Conservation (phyloP, 108 stramenopile genomes). For the Nitzschia putrida region DNA sequence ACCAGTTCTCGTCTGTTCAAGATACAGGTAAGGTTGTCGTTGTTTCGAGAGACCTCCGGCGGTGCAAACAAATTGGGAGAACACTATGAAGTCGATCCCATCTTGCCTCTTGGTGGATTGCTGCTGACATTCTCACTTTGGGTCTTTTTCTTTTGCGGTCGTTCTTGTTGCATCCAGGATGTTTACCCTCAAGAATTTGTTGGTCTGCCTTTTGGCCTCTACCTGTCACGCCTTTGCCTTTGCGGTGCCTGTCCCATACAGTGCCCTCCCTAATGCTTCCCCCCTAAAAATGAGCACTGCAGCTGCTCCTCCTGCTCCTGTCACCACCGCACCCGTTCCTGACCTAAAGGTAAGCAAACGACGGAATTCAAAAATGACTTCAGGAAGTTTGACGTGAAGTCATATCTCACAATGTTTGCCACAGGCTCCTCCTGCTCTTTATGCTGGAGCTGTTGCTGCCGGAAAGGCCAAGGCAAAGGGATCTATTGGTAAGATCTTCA, state of each 20-base stretch:
- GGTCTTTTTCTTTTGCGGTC: slow-evolving; percentile 3
- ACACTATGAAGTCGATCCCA: too few species aligned
- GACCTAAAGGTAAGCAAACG: slow-evolving; percentile 51
- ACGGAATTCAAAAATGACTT: neutral
- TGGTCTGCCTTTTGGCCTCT: slow-evolving; percentile 35
- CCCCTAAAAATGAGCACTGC: slow-evolving; percentile 63
- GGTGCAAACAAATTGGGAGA: too few species aligned
- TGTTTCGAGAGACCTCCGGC: too few species aligned
- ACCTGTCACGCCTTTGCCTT: slow-evolving; percentile 38
- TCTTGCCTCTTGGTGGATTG: too few species aligned
- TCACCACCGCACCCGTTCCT: slow-evolving; percentile 35
- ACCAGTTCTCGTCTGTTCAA: too few species aligned
- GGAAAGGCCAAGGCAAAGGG: slow-evolving; percentile 77
- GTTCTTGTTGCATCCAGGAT: too few species aligned
- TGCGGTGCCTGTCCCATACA: slow-evolving; percentile 34
- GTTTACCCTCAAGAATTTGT: slow-evolving; percentile 27
- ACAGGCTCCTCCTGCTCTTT: slow-evolving; percentile 71
- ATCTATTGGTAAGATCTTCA: slow-evolving; percentile 74
- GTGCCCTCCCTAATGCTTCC: slow-evolving; percentile 17
- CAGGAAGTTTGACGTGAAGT: neutral
- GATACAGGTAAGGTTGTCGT: too few species aligned
- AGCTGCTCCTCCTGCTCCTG: slow-evolving; percentile 39
- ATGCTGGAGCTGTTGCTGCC: slow-evolving; percentile 77
- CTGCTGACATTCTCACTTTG: too few species aligned
- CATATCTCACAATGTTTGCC: neutral